phyloP scores from a whole-genome alignment of 148 eudicot species.

The Fagopyrum esculentum region DNA sequence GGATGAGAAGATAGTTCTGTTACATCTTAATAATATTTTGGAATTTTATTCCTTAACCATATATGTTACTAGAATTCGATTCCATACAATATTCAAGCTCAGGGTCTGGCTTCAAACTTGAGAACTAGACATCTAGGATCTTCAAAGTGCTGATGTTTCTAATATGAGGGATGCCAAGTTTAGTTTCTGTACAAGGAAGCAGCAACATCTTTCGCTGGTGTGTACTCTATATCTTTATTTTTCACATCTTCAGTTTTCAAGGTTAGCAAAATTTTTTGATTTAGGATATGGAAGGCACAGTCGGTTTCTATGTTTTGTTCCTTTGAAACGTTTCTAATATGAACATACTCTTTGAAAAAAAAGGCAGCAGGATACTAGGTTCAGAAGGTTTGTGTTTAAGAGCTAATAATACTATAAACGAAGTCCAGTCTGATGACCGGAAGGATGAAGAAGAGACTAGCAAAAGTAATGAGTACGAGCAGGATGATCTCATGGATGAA shows the following conservation, averaged over 20 bases:
- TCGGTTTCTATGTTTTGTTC: no score
- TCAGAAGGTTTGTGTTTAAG: slow-evolving; percentile 27
- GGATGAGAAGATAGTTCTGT: no score
- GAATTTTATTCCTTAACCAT: no score
- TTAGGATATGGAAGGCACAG: neutral
- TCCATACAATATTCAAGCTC: neutral
- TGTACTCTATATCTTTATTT: neutral
- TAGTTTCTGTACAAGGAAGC: slow-evolving; percentile 14
- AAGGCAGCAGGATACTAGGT: slow-evolving; percentile 24
- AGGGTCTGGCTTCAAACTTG: neutral
- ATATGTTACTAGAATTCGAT: neutral
- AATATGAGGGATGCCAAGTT: slow-evolving; percentile 11
- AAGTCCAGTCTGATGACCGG: slow-evolving; percentile 26
- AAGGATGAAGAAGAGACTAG: slow-evolving; percentile 22
- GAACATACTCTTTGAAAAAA: slow-evolving; percentile 19
- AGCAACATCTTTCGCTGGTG: slow-evolving; percentile 23
- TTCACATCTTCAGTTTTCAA: neutral
- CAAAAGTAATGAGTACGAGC: slow-evolving; percentile 10
- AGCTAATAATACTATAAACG: slow-evolving; percentile 29
- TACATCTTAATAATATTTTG: no score
- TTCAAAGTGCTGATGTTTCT: slow-evolving; percentile 3
- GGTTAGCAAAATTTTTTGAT: neutral
- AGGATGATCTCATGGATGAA: slow-evolving; percentile 51
- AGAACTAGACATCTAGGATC: neutral
- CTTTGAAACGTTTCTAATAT: neutral